Conservation (phyloP, 306 rosid genomes). For the Vachellia pachyceras region DNA sequence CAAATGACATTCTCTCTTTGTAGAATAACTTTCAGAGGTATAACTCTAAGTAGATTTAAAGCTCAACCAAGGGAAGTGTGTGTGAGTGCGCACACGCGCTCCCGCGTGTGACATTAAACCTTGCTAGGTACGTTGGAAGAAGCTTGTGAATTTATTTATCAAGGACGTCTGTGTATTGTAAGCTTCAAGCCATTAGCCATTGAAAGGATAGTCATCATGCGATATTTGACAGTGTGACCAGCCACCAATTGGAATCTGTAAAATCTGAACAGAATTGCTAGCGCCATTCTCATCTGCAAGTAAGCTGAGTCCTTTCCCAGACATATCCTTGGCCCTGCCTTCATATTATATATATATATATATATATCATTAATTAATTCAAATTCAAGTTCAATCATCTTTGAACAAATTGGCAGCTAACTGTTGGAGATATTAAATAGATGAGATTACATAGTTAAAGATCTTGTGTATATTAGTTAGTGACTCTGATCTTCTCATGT, state of each 20-base stretch:
- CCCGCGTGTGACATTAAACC: too few relatives aligned
- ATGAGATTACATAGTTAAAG: not conserved
- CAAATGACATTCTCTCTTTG: too few relatives aligned
- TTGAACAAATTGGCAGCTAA: not conserved
- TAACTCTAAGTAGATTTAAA: too few relatives aligned
- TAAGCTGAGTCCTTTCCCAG: constrained; percentile 96
- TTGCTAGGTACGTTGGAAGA: too few relatives aligned
- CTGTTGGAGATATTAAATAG: not conserved
- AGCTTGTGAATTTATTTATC: not conserved
- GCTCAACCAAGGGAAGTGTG: too few relatives aligned
- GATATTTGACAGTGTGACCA: constrained; percentile 70
- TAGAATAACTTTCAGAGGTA: too few relatives aligned
- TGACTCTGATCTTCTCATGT: too few relatives aligned
- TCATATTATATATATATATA: not conserved
- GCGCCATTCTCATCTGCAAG: constrained; percentile 91
- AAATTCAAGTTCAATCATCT: not conserved
- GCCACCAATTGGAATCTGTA: constrained; percentile 76
- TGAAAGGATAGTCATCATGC: constrained; percentile 95
- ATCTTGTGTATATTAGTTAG: not conserved
- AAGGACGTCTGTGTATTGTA: constrained; percentile 56
- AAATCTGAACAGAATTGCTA: constrained; percentile 87
- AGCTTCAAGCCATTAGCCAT: constrained; percentile 90
- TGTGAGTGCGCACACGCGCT: too few relatives aligned
- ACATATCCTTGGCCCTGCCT: constrained; percentile 95
- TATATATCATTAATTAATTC: not conserved